Base-by-base conservation (phyloP, 1,139 yeast species). In the Yamadazyma blattariae region DNA sequence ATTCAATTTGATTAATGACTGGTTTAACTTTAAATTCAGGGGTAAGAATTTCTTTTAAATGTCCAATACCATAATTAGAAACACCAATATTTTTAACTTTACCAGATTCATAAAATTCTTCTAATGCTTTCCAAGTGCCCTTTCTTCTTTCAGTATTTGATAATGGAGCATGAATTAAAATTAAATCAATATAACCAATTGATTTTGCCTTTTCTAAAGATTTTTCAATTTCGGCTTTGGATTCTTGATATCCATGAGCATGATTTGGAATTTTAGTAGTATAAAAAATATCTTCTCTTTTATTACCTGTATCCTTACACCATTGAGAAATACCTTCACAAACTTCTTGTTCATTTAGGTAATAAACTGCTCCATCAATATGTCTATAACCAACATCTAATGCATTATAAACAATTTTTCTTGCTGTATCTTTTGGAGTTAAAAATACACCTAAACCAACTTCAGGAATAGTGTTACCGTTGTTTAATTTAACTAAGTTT, bases 61-160 rank as follows among this genome's bases (percentile, higher is more conserved):
- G 89, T 22, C 67, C 66, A n/a, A 54, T 54, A 17, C 88, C 88
- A 51, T 74, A 82, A 51, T 81, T 82, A 1, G 87, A 80, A 13
- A 83, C 88, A 12, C 90, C 90, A 34, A 82, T 76, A 12, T 71
- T 67, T 46, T 70, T 74, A 19, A 80, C 75, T 20, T 60, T 47
- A 1, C 84, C 84, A 16, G 54, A 58, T 30, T 66, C 77, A 12
- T 77, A 80, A 1, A 80, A 80, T 38, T 79, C 83, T 52, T 81
- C 82, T 72, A 80, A 67, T 3, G 84, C 85, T 40, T 54, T 59
- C 66, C 76, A 81, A 5, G 82, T 75, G 37, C 72, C 82, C 17
- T 77, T 50, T 46, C 88, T 61, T 38, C 61, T 56, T 26, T 44
- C 46, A 15, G 66, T 63, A 2, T 85, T 86, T 31, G 77, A 71